A percentile compares a stretch with the other conserved stretches of the same genome.
phyloP scores from a whole-genome alignment of 768 basidiomycete genomes.

The Solioccasus polychromus region DNA sequence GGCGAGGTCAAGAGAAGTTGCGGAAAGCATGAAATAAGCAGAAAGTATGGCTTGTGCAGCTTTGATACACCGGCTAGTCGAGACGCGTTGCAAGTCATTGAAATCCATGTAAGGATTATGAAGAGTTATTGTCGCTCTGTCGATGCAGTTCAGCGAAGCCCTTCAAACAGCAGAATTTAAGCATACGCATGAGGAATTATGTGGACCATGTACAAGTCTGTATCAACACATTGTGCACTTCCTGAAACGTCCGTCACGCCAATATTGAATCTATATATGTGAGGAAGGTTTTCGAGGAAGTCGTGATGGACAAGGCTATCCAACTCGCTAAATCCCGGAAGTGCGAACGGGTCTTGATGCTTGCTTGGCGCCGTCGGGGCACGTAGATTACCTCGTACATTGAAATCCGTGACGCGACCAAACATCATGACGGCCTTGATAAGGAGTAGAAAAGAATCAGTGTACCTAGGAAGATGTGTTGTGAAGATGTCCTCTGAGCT shows the following conservation, averaged over 20 bases:
- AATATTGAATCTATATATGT: conserved; percentile 58
- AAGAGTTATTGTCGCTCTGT: conserved; percentile 81
- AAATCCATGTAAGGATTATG: conserved; percentile 85
- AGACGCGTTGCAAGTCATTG: conserved; percentile 57
- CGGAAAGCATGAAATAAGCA: conserved; percentile 75
- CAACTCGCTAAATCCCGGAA: conserved; percentile 65
- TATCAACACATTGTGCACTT: conserved; percentile 60
- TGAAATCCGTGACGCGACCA: conserved; percentile 82
- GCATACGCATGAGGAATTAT: conserved; percentile 80
- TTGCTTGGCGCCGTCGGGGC: conserved; percentile 65
- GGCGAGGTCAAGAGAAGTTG: conserved; percentile 78
- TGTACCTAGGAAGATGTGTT: conserved; percentile 71
- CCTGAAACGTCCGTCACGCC: conserved; percentile 60
- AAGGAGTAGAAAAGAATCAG: conserved; percentile 77
- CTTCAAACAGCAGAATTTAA: conserved; percentile 2
- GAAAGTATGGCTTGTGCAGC: conserved; percentile 72
- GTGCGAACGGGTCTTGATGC: conserved; percentile 66
- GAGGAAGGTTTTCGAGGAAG: conserved; percentile 71
- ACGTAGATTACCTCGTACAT: conserved; percentile 70
- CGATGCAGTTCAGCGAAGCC: conserved; percentile 11
- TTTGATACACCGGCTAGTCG: conserved; percentile 68
- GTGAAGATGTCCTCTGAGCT: conserved; percentile 61
- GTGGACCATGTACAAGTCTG: conserved; percentile 85
- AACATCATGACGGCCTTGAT: conserved; percentile 85
- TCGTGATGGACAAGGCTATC: conserved; percentile 65